phyloP scores from a whole-genome alignment of 2,329 filamentous ascomycete species.

The Clarireedia hainanense region DNA sequence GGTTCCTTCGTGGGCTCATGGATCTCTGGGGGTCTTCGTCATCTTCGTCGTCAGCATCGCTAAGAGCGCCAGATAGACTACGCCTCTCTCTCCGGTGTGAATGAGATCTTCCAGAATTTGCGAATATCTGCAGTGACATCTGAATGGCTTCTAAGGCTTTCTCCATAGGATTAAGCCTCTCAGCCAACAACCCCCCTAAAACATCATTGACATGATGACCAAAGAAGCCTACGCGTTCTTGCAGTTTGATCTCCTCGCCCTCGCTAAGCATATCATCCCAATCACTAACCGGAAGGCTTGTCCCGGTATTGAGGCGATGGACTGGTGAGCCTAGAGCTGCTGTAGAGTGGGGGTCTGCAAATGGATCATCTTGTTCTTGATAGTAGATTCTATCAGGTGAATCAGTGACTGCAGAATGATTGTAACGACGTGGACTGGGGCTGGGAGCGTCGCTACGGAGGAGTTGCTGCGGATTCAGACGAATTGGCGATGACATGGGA shows the following conservation, averaged over 20 bases:
- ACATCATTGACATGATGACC: slow-evolving; percentile 83
- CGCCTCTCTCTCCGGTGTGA: slow-evolving; percentile 52
- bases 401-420: slow-evolving; percentile 38
- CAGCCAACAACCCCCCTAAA: slow-evolving; percentile 68
- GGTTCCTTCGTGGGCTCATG: slow-evolving; percentile 70
- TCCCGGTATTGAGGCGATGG: slow-evolving; percentile 54
- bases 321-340: slow-evolving; percentile 47
- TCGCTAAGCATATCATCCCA: slow-evolving; percentile 86
- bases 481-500: slow-evolving; percentile 44
- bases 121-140: slow-evolving; percentile 52
- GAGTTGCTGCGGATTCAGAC: slow-evolving; percentile 43
- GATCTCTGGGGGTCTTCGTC: slow-evolving; percentile 57
- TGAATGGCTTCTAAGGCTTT: slow-evolving; percentile 71
- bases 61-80: slow-evolving; percentile 61
- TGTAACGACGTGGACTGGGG: slow-evolving; percentile 56
- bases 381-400: slow-evolving; percentile 38
- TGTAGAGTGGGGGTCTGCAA: slow-evolving; percentile 28
- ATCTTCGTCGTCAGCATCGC: slow-evolving; percentile 92
- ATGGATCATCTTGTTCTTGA: slow-evolving; percentile 38
- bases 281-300: slow-evolving; percentile 68
- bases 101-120: slow-evolving; percentile 38
- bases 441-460: slow-evolving; percentile 65
- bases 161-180: slow-evolving; percentile 74
- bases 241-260: slow-evolving; percentile 75
- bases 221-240: slow-evolving; percentile 78